These are phyloP conservation scores for Penicillium lividum DNA, from an alignment of 495 filamentous ascomycete species.

Conservation along the genomic window DNA sequence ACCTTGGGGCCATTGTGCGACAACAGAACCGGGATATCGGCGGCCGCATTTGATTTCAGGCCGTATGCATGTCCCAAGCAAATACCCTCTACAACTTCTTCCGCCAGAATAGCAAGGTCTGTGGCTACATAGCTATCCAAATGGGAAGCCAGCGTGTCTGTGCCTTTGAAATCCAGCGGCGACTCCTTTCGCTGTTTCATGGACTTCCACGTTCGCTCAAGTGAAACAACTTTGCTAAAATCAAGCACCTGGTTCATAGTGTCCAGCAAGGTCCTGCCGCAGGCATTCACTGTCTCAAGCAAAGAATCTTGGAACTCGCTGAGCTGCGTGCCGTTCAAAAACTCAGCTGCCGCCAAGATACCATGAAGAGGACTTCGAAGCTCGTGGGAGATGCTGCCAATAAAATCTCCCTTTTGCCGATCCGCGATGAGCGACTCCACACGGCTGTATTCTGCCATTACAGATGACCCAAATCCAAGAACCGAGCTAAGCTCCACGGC, in stretches of 20 bases:
- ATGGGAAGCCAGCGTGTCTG: constrained; percentile 36
- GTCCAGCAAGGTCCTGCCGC: constrained; percentile 73
- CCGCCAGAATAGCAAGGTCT: constrained; percentile 43
- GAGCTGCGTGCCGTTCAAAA: constrained; percentile 51
- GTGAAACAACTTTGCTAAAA: constrained; percentile 67
- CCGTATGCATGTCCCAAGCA: constrained; percentile 53
- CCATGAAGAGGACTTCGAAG: constrained; percentile 76
- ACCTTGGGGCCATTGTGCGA: constrained; percentile 13
- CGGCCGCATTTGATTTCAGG: constrained; percentile 31
- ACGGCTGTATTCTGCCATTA: constrained; percentile 69
- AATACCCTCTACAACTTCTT: constrained; percentile 55
- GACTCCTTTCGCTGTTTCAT: constrained; percentile 36
- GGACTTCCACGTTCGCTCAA: constrained; percentile 48
- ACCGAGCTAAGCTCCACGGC: constrained; percentile 51
- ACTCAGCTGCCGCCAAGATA: constrained; percentile 70
- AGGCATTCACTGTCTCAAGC: constrained; percentile 72
- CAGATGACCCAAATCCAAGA: constrained; percentile 64
- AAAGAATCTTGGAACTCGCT: constrained; percentile 62
- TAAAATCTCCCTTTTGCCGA: constrained; percentile 70
- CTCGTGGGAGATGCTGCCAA: constrained; percentile 79
- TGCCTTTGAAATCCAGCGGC: constrained; percentile 31
- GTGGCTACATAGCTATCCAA: constrained; percentile 50
- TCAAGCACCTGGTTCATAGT: constrained; percentile 78
- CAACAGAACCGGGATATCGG: constrained; percentile 28
- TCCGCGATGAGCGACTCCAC: constrained; percentile 60